phyloP scores from a whole-genome alignment of 768 basidiomycete genomes.

The Collybiopsis confluens region DNA sequence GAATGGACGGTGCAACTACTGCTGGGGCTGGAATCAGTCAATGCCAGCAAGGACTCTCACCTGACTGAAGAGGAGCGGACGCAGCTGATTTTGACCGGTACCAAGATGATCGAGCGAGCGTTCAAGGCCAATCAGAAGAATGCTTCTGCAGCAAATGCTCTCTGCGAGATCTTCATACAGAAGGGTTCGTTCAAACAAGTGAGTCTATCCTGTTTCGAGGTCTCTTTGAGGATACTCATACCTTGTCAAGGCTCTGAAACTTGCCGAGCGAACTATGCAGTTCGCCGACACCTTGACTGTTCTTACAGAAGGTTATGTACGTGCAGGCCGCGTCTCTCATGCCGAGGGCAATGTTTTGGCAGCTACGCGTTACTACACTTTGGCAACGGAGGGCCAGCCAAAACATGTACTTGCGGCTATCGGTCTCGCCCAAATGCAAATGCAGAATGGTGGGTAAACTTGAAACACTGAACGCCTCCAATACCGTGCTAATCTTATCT shows the following conservation, averaged over 20 bases:
- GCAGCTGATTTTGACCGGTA: conserved; percentile 57
- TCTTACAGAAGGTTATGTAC: conserved; percentile 81
- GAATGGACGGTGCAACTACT: conserved; percentile 80
- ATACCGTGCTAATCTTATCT: background rate
- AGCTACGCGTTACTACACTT: conserved; percentile 67
- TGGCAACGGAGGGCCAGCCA: conserved; percentile 63
- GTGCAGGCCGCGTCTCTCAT: conserved; percentile 79
- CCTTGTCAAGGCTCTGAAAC: conserved; percentile 67
- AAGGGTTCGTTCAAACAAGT: conserved; percentile 65
- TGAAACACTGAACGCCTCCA: background rate
- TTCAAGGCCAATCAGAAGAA: conserved; percentile 78
- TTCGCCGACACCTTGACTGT: conserved; percentile 86
- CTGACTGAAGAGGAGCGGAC: conserved; percentile 60
- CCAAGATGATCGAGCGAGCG: conserved; percentile 67
- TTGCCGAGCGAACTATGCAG: conserved; percentile 91
- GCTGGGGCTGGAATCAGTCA: conserved; percentile 82
- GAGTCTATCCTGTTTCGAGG: conserved; percentile 14
- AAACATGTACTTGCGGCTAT: conserved; percentile 78
- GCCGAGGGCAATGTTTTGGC: conserved; percentile 59
- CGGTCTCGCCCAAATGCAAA: conserved; percentile 83
- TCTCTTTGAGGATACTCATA: conserved; percentile 1
- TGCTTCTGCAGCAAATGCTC: conserved; percentile 78
- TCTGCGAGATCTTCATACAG: conserved; percentile 75
- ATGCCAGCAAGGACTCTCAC: conserved; percentile 74
- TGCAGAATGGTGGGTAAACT: conserved; percentile 59